Conservation (phyloP, 257 asterid species). For the Solanum pennellii region DNA sequence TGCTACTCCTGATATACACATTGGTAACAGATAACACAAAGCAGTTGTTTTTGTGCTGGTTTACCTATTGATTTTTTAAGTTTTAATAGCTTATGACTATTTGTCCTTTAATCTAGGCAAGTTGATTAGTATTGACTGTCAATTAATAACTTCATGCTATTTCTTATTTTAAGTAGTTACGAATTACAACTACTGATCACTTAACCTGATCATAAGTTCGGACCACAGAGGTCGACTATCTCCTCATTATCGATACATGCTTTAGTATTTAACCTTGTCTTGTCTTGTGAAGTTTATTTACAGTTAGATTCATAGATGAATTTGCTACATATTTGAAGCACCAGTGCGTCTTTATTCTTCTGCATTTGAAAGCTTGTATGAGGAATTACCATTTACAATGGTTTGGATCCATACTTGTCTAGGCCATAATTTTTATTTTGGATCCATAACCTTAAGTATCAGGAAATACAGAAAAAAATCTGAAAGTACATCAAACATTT, state of each 20-base stretch:
- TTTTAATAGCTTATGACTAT: neutral
- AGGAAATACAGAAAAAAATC: neutral
- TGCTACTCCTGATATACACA: conserved; percentile 66
- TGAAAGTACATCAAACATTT: neutral
- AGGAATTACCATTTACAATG: neutral
- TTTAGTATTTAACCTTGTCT: neutral
- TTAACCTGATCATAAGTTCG: neutral
- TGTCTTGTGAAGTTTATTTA: neutral
- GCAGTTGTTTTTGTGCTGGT: neutral
- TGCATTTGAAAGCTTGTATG: neutral
- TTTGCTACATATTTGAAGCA: neutral
- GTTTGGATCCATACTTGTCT: neutral
- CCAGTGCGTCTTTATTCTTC: neutral
- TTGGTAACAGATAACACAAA: conserved; percentile 9
- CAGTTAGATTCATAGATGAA: neutral
- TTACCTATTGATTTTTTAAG: neutral
- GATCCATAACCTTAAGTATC: neutral
- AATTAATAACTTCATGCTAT: neutral
- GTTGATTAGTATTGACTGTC: neutral
- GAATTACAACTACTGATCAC: neutral
- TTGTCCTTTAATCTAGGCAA: neutral
- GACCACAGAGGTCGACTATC: neutral
- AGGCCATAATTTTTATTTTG: neutral
- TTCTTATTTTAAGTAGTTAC: neutral
- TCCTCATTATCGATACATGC: neutral